Evolutionary conservation across 2,329 filamentous ascomycete genomes (phyloP), one percentile per base, ranked within the genome.

Genomic region (Arthrobotrys musiformis): DNA sequence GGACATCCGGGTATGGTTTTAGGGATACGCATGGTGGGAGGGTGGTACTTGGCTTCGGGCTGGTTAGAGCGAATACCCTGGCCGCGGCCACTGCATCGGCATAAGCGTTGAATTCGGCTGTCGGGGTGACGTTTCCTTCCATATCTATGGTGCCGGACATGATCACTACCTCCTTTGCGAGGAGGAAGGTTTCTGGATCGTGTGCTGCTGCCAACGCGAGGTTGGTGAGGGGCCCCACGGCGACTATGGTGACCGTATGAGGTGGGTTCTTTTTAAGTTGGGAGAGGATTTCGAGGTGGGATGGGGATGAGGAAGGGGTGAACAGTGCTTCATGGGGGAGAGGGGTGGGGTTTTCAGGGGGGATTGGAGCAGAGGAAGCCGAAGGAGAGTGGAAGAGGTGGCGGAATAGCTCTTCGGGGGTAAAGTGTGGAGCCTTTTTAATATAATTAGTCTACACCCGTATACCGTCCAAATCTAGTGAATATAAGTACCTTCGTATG

Each of bases 81-180:
- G 92, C 92, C 0, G 92, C 89, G 28, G 92, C 92, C 44, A 92
- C 87, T 19, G 92, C 87, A 83, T 99, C 96, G 72, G 95, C 94
- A 82, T 93, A 97, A 70, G 91, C 92, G 86, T 99, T 99, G 88
- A 99, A 99, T 83, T 99, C 95, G 79, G 92, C 93, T 11, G 91
- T 89, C 1, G 95, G 94, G 52, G 89, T 90, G 81, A 92, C 90
- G 83, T 99, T 99, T 80, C 95, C 95, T 61, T 90, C 88, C 50
- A 90, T 85, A 74, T 92, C 87, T 66, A 99, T 88, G 24, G 92
- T 90, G 75, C 95, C 95, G 74, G 94, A 95, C 95, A 99, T 99
- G 54, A 97, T 92, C 2, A 97, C 91, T 2, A 99, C 88, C 84
- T 98, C 93, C 83, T 96, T 97, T 58, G 90, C 92, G 48, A 90